Base-by-base conservation (phyloP, 257 asterid species). In the Leptodermis oblonga region DNA sequence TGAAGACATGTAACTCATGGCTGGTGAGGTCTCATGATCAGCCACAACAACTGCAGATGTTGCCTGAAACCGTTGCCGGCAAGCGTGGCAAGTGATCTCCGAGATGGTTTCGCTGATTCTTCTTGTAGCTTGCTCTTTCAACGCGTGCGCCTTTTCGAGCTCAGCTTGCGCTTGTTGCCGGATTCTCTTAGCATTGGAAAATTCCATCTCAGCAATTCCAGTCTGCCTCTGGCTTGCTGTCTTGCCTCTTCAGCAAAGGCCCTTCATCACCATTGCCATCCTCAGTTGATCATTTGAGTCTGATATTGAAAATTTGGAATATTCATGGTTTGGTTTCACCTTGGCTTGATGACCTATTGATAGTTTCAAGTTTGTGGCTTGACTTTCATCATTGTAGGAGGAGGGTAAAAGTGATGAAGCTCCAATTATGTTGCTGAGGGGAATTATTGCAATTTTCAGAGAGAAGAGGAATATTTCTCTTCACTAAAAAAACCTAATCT, bases 231-330 rank as follows among this genome's bases (percentile, higher is more conserved):
- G 0, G 90, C 86, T 48, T 81, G 82, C 65, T 60, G 79, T 70
- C 95, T 61, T 25, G 83, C 89, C 70, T 84, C 89, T 72, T 86
- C 90, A 22, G 96, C 95, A 67, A 81, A 87, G 0, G 82, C 87
- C 58, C 85, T n/a, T 86, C 77, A 85, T 92, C 11, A 86, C 84
- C 85, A 82, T 67, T 7, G 89, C 96, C 0, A 77, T 48, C 70
- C 81, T 28, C 33, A 84, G 68, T 72, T 80, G 80, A 74, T 85
- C 88, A 28, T 68, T 70, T 51, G 48, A 23, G 11, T 79, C 70
- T 45, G 54, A 4, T 14, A 39, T 37, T 61, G 70, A n/a, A n/a
- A n/a, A 1, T 14, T 55, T 55, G 4, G 13, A n/a, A n/a, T n/a
- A n/a, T n/a, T n/a, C n/a, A n/a, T n/a, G n/a, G n/a, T n/a, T n/a